These are phyloP conservation scores for Phytophthora nicotianae DNA, from an alignment of 352 stramenopile species.

Conservation along the genomic window DNA sequence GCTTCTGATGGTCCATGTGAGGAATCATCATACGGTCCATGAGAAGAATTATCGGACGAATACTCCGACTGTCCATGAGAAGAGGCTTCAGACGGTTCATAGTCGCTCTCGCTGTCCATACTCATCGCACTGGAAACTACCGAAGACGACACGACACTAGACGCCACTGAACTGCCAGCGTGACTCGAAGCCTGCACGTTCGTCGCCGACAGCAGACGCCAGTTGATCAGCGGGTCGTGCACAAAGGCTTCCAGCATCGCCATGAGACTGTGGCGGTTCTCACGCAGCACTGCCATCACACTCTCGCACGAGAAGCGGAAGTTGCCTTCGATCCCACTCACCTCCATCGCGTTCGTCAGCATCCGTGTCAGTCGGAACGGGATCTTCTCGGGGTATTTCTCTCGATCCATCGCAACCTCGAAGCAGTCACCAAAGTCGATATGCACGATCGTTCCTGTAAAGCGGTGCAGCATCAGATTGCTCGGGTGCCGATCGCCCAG, in stretches of 20 bases:
- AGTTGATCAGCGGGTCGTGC: slow-evolving; percentile 98
- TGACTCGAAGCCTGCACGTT: slow-evolving; percentile 55
- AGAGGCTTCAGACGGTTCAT: slow-evolving; percentile 31
- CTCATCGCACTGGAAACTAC: slow-evolving; percentile 37
- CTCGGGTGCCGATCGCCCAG: slow-evolving; percentile 99
- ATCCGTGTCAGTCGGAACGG: slow-evolving; percentile 99
- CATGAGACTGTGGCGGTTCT: slow-evolving; percentile 98
- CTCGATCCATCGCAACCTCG: slow-evolving; percentile 98
- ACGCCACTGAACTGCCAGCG: slow-evolving; percentile 34
- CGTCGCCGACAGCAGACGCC: slow-evolving; percentile 89
- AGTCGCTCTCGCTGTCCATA: slow-evolving; percentile 36
- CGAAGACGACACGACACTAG: slow-evolving; percentile 39
- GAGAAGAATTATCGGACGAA: slow-evolving; percentile 7
- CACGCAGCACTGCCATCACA: slow-evolving; percentile 97
- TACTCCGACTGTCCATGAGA: slow-evolving; percentile 11
- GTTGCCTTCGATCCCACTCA: slow-evolving; percentile 97
- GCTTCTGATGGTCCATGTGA: slow-evolving; percentile 11
- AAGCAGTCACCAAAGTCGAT: slow-evolving; percentile 98
- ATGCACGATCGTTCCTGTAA: slow-evolving; percentile 97
- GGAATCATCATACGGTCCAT: slow-evolving; percentile 22
- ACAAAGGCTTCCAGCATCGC: slow-evolving; percentile 99
- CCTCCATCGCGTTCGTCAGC: slow-evolving; percentile 99
- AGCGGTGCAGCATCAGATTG: slow-evolving; percentile 99
- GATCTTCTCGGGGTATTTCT: slow-evolving; percentile 99
- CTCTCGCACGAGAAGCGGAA: slow-evolving; percentile 98